Conservation (phyloP, 805 yeast species). For the Hanseniaspora osmophila region DNA sequence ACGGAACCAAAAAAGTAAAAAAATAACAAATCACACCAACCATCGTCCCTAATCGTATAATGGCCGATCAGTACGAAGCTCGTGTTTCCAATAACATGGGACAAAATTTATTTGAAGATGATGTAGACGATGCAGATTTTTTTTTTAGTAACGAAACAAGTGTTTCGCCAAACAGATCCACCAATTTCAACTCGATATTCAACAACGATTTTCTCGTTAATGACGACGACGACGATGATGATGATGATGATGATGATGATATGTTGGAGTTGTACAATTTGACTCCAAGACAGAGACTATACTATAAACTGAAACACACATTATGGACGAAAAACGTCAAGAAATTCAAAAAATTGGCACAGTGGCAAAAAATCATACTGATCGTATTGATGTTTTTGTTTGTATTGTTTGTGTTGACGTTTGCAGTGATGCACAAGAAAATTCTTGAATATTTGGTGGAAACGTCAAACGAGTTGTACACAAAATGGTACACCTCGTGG, state of each 20-base stretch:
- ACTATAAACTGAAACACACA: slow-evolving; percentile 1
- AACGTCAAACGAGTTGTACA: slow-evolving; percentile 32
- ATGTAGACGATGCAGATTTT: neutral
- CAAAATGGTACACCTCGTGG: slow-evolving; percentile 27
- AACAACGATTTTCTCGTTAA: neutral
- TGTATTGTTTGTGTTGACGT: slow-evolving; percentile 9
- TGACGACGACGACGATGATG: slow-evolving; percentile 2
- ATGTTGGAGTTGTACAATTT: slow-evolving; percentile 21
- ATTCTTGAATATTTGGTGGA: slow-evolving; percentile 23
- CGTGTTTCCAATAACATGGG: slow-evolving; percentile 5
- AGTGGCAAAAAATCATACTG: slow-evolving; percentile 14
- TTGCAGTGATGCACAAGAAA: slow-evolving; percentile 16
- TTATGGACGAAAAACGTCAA: slow-evolving; percentile 2
- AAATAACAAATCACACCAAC: too few relatives aligned
- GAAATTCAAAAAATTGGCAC: slow-evolving; percentile 10
- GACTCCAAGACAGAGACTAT: slow-evolving; percentile 21
- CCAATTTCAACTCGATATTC: neutral
- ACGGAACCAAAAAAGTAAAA: too few relatives aligned
- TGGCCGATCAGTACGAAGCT: slow-evolving; percentile 12
- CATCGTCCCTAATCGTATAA: too few relatives aligned
- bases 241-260: slow-evolving; percentile 15
- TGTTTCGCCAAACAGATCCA: neutral
- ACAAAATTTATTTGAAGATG: neutral
- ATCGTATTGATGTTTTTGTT: slow-evolving; percentile 6
- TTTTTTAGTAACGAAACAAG: neutral